Percentiles rank a stretch among this genome's conserved stretches.
Evolutionary conservation across 768 basidiomycete species (phyloP).

Genomic region (Russula lepida): DNA sequence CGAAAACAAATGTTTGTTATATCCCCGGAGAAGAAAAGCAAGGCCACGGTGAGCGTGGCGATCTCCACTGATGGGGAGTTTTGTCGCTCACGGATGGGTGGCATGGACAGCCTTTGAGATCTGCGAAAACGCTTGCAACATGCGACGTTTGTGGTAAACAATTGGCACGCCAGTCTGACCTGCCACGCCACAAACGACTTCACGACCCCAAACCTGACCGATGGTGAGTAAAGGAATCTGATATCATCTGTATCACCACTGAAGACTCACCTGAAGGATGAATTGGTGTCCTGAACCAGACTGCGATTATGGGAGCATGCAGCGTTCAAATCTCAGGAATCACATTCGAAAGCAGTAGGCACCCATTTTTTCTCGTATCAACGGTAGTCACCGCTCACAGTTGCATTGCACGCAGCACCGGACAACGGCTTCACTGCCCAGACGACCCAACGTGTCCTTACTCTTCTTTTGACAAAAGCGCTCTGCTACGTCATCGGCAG

Average conservation of each 20-base stretch:
- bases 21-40: not conserved
- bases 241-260: not conserved
- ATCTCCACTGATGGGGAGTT: not conserved
- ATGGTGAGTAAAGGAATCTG: constrained; percentile 1
- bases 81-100: not conserved
- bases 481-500: constrained; percentile 17
- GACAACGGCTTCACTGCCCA: constrained; percentile 13
- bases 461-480: constrained; percentile 13
- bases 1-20: not conserved
- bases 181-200: constrained; percentile 23
- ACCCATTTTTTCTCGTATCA: not conserved
- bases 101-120: not conserved
- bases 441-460: constrained; percentile 12
- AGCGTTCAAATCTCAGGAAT: constrained; percentile 16
- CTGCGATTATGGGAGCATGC: constrained; percentile 16
- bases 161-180: constrained; percentile 21
- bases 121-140: not conserved
- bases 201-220: constrained; percentile 19
- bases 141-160: constrained; percentile 20
- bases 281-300: constrained; percentile 16
- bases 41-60: not conserved
- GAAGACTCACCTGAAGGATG: constrained; percentile 8
- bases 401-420: constrained; percentile 6
- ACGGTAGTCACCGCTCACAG: not conserved
- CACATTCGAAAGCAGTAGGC: constrained; percentile 14